Base-by-base conservation (phyloP, 1,284 basidiomycete genomes). In the Ganoderma meredithae region DNA sequence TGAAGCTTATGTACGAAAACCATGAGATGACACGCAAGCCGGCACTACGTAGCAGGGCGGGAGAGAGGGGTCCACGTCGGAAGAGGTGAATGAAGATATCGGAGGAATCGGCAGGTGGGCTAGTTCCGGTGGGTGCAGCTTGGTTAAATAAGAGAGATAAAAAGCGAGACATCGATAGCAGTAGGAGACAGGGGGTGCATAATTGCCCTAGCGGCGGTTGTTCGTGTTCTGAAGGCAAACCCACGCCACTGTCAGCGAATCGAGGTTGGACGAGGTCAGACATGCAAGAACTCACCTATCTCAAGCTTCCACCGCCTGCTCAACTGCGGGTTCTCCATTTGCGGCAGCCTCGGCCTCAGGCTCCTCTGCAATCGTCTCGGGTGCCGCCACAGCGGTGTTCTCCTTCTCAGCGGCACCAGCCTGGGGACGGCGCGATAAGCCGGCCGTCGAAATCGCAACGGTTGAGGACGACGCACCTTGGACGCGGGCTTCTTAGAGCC, bases 331-430 rank as follows among this genome's bases (percentile, higher is more conserved):
- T 25, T 73, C 70, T 17, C 70, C 74, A 41, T 66, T 73, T 22
- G 78, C 78, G 40, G 76, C 79, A 33, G 73, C 79, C 72, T 80
- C 80, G 3, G 72, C 78, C 67, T 80, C 80, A 4, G 79, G 76
- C 60, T 81, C 80, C 67, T 81, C 80, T 44, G 76, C 75, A 60
- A 81, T 81, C 10, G 78, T 78, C 67, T 78, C 78, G 12, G 73
- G 76, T 40, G 69, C 74, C 17, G 75, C 68, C 25, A 72, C 69
- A 41, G 72, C 73, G 25, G 71, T 74, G 56, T 78, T 77, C 59
- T 76, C 74, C 64, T 76, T 77, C 53, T 77, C 74, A 17, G 72
- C 75, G 25, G 67, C 74, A 39, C 72, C 71, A 44, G 66, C 71
- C 73, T 73, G 47, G 44, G 49, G 53, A 33, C 10, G 47, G 31